Evolutionary conservation across 106 monocot species (phyloP).

Genomic region (Chionographis japonica): DNA sequence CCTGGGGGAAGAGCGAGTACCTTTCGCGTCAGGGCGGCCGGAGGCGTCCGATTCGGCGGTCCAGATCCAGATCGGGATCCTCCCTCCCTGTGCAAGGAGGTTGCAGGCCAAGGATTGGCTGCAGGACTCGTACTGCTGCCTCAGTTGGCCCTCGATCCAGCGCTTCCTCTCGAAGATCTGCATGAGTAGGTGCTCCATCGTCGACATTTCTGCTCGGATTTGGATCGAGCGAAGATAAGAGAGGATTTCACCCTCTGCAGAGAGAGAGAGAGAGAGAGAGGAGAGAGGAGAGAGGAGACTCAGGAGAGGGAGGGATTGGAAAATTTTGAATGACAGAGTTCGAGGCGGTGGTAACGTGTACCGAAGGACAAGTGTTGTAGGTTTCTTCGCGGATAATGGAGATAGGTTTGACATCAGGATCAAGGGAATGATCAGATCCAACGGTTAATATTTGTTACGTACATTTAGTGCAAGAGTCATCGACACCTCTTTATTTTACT

Average conservation of each 20-base stretch:
- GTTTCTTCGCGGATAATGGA: too few species aligned
- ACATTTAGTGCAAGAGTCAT: too few species aligned
- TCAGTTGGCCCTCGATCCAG: conserved; percentile 42
- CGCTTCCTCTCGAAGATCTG: conserved; percentile 66
- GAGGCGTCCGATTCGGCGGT: background rate
- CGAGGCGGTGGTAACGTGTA: background rate
- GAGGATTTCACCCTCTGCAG: background rate
- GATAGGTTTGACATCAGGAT: too few species aligned
- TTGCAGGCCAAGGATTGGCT: conserved; percentile 48
- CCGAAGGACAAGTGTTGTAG: background rate
- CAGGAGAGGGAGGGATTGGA: background rate
- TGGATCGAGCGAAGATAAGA: background rate
- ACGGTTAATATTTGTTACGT: too few species aligned
- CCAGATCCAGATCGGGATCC: conserved; percentile 55
- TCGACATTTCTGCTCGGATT: conserved; percentile 23
- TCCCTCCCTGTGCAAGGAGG: conserved; percentile 40
- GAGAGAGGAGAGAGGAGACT: background rate
- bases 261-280: background rate
- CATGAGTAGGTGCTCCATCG: conserved; percentile 71
- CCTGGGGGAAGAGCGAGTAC: conserved; percentile 15
- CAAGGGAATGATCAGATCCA: too few species aligned
- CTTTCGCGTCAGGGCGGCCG: conserved; percentile 17
- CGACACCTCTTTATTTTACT: too few species aligned
- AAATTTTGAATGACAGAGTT: conserved; percentile 6
- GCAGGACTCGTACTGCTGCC: conserved; percentile 58